Base-by-base conservation (phyloP, 2,329 filamentous ascomycete species). In the Cytospora chrysosperma region DNA sequence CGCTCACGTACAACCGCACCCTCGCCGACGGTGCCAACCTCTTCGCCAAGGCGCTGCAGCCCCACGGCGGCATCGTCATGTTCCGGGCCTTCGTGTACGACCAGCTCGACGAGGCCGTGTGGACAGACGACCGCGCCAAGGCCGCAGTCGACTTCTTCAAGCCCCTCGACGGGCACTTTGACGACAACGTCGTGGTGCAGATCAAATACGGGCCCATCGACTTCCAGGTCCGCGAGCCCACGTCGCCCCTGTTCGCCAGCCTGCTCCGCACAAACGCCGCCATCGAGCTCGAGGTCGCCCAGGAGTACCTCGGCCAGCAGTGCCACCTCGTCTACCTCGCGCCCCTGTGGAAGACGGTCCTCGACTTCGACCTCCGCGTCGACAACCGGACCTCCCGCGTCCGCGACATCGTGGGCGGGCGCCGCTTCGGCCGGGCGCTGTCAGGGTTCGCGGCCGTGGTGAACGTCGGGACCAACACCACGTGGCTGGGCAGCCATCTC, bases 151-250 rank as follows among this genome's bases (percentile, higher is more conserved):
- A 91, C 1, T 89, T 84, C 73, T 91, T 91, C 72, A 77, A 84
- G 19, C 78, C 79, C 0, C 79, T 91, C 0, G 88, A 91, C 69
- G 83, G 80, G 6, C 72, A 86, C 64, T 91, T 91, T 62, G 85
- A 88, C 26, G 85, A 88, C 53, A 91, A 91, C 54, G 88, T 91
- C 0, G 80, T 91, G 0, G 80, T 91, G 2, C 88, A 92, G 71
- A 87, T 91, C 74, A 92, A 91, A 73, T 90, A 88, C 66, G 88
- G 89, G 0, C 88, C 88, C 0, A 91, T 91, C 64, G 88, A 91
- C 70, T 91, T 91, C 73, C 88, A 91, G 69, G 86, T 90, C 13
- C 83, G 88, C 40, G 88, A 91, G 71, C 85, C 88, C 1, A 75
- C 81, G 1, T 89, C 85, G 4, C 88, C 89, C 0, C 75, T 92